Conservation (phyloP, 352 stramenopile species). For the Phytophthora citrophthora region DNA sequence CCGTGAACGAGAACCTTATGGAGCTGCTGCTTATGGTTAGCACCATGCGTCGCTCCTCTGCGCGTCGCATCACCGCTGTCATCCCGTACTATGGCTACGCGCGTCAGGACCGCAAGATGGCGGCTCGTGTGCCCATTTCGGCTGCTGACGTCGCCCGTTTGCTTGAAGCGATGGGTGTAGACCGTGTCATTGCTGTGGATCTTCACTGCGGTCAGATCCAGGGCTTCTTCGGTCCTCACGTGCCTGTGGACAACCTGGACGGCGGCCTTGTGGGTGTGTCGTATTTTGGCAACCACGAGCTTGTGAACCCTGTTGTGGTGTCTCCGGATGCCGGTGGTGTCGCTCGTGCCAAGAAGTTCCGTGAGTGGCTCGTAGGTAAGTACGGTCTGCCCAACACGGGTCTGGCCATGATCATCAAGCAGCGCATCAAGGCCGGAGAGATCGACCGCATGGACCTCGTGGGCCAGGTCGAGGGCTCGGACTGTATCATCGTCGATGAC, state of each 20-base stretch:
- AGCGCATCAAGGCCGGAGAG: constrained; percentile 97
- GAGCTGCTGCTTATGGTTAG: constrained; percentile 98
- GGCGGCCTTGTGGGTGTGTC: constrained; percentile 94
- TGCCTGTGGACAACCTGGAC: constrained; percentile 99
- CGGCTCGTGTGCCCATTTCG: constrained; percentile 98
- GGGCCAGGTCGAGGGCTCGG: constrained; percentile 97
- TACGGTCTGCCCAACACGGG: constrained; percentile 97
- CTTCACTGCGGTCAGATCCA: constrained; percentile 92
- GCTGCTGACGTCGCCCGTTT: constrained; percentile 87
- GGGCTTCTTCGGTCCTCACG: constrained; percentile 98
- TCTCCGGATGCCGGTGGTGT: constrained; percentile 99
- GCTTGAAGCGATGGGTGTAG: constrained; percentile 88
- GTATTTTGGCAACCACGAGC: constrained; percentile 96
- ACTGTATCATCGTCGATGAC: constrained; percentile 99
- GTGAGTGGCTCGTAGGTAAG: constrained; percentile 98
- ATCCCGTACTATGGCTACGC: constrained; percentile 97
- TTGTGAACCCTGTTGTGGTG: constrained; percentile 99
- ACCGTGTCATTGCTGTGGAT: constrained; percentile 89
- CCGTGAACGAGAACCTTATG: constrained; percentile 99
- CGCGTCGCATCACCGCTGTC: constrained; percentile 98
- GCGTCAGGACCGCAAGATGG: constrained; percentile 92
- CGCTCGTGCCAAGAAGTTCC: constrained; percentile 99
- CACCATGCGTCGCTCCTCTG: constrained; percentile 97
- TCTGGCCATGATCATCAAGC: constrained; percentile 99
- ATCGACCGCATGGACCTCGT: constrained; percentile 99